Conservation (phyloP, 495 filamentous ascomycete genomes). For the Penicillium steckii region DNA sequence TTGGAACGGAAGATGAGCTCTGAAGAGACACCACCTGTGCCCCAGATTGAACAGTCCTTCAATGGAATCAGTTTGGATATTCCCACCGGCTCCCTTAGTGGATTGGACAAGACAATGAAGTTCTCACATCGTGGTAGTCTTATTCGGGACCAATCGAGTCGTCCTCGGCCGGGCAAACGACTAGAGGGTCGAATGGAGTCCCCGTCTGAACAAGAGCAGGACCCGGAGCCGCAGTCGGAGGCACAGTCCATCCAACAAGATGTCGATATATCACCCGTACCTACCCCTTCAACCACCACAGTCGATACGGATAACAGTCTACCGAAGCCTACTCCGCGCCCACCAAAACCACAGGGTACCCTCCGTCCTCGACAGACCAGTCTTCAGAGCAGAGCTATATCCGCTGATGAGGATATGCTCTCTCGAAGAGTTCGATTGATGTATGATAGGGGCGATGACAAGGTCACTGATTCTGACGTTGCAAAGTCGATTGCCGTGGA, state of each 20-base stretch:
- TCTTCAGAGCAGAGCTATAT: slow-evolving; percentile 42
- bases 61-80: slow-evolving; percentile 56
- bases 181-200: slow-evolving; percentile 13
- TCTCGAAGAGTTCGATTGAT: slow-evolving; percentile 87
- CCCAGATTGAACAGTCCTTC: slow-evolving; percentile 42
- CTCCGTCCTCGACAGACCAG: slow-evolving; percentile 37
- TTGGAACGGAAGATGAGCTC: slow-evolving; percentile 29
- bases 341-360: slow-evolving; percentile 29
- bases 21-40: slow-evolving; percentile 34
- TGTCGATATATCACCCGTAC: slow-evolving; percentile 1
- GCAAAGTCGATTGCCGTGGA: slow-evolving; percentile 46
- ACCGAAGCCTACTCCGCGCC: slow-evolving; percentile 41
- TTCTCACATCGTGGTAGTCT: slow-evolving; percentile 59
- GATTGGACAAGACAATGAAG: slow-evolving; percentile 50
- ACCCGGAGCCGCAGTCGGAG: not conserved
- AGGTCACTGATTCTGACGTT: slow-evolving; percentile 50
- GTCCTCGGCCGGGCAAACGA: slow-evolving; percentile 18
- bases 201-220: not conserved
- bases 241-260: slow-evolving; percentile 3
- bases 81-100: slow-evolving; percentile 52
- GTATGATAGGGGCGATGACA: slow-evolving; percentile 75
- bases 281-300: slow-evolving; percentile 7
- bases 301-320: slow-evolving; percentile 23
- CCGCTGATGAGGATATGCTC: slow-evolving; percentile 79
- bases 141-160: slow-evolving; percentile 28